These are phyloP conservation scores for Atractiella rhizophila DNA, from an alignment of 768 basidiomycete species.

Conservation along the genomic window DNA sequence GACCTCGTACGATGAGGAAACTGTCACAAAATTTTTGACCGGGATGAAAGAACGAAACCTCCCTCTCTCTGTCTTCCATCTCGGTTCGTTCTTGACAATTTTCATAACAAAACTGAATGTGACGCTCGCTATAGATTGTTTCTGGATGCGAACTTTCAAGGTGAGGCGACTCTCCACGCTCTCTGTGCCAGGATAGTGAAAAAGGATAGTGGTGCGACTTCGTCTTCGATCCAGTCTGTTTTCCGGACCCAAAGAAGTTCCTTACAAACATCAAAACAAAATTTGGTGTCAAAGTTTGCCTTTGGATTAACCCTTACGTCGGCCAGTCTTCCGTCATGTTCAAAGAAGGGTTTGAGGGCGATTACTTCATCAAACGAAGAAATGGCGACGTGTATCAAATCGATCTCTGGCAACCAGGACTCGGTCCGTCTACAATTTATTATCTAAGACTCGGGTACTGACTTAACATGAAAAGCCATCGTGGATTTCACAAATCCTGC, in stretches of 20 bases:
- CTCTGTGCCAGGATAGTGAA: not conserved
- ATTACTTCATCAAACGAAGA: no score
- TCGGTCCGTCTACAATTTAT: no score
- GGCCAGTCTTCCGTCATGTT: no score
- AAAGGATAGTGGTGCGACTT: slow-evolving; percentile 22
- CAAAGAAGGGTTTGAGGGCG: no score
- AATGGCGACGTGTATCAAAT: no score
- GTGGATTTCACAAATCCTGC: slow-evolving; percentile 41
- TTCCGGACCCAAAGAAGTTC: slow-evolving; percentile 39
- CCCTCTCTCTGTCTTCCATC: slow-evolving; percentile 39
- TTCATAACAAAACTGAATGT: no score
- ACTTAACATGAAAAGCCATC: no score
- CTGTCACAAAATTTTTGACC: slow-evolving; percentile 42
- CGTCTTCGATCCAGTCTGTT: slow-evolving; percentile 49
- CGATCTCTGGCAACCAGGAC: slow-evolving; percentile 41
- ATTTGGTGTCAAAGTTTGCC: no score
- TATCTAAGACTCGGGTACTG: no score
- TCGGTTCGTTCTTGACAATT: slow-evolving; percentile 36
- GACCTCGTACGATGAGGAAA: slow-evolving; percentile 36
- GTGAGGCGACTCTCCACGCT: not conserved
- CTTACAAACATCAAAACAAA: slow-evolving; percentile 33
- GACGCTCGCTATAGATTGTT: not conserved
- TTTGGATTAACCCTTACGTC: no score
- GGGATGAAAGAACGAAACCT: slow-evolving; percentile 31
- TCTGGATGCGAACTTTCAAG: not conserved